A percentile compares a stretch with the other conserved stretches of the same genome.
Conservation (phyloP, 2,329 filamentous ascomycete genomes). For the Macrophomina phaseolina region DNA sequence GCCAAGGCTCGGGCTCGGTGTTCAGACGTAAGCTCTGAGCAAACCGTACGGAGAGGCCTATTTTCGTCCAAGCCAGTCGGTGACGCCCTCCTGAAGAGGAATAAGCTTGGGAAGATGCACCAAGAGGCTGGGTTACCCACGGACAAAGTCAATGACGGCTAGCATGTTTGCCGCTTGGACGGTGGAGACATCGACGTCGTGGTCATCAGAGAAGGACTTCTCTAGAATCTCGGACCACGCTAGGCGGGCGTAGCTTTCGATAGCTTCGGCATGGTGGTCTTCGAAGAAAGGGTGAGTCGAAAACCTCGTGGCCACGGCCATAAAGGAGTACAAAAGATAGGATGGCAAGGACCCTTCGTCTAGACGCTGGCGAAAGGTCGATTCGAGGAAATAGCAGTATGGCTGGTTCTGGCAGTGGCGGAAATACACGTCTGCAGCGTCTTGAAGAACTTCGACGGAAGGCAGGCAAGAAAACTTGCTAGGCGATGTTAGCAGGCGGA, state of each 20-base stretch:
- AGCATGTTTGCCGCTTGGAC: conserved; percentile 48
- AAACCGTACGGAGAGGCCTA: conserved; percentile 41
- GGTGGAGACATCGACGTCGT: conserved; percentile 40
- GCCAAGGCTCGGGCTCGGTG: conserved; percentile 34
- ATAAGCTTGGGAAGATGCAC: too few species aligned
- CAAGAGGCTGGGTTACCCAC: conserved; percentile 32
- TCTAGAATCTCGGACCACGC: conserved; percentile 45
- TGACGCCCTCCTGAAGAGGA: conserved; percentile 36
- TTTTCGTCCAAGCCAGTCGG: conserved; percentile 46
- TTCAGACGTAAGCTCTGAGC: conserved; percentile 45
- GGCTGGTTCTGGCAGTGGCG: conserved; percentile 45
- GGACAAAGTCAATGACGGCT: conserved; percentile 47
- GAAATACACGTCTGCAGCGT: conserved; percentile 40
- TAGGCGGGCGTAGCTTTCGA: conserved; percentile 37
- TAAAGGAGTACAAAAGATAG: conserved; percentile 41
- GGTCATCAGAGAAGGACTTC: conserved; percentile 41
- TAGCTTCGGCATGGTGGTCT: conserved; percentile 34
- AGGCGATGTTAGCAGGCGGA: neutral
- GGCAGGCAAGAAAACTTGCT: neutral
- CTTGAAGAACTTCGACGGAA: neutral
- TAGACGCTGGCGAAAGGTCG: conserved; percentile 39
- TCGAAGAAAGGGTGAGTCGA: conserved; percentile 38
- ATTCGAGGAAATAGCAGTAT: conserved; percentile 47
- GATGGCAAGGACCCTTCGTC: conserved; percentile 35
- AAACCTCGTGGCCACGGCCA: conserved; percentile 42